Evolutionary conservation across 2,329 filamentous ascomycete species (phyloP), one percentile per base, ranked within the genome.

Genomic region (Akanthomyces dipterigenus): DNA sequence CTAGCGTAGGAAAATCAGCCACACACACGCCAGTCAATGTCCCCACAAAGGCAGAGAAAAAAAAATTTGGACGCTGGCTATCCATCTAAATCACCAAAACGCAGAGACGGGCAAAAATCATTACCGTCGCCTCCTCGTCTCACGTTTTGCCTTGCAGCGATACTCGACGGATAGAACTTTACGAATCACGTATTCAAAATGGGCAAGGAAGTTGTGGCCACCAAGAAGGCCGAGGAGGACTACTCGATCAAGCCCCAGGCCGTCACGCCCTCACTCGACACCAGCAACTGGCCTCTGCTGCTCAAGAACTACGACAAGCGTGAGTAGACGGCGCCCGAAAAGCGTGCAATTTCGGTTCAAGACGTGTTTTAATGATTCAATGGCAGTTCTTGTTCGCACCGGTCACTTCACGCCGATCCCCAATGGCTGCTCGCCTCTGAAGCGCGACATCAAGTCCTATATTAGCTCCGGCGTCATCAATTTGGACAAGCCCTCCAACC

Each of bases 391-490:
- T 69, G 89, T 97, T 70, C 89, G 93, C 73, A 97, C 93, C 67
- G 91, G 91, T 65, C 93, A 99, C 78, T 99, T 96, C 79, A 98
- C 93, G 38, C 95, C 95, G 61, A 98, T 98, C 70, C 91, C 93
- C 68, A 88, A 90, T 75, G 95, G 95, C 72, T 96, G 90, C 80
- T 87, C 90, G 65, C 95, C 95, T 61, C 81, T 96, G 73, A 93
- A 91, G 78, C 90, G 95, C 76, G 93, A 98, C 76, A 84, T 99
- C 73, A 97, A 97, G 83, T 92, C 90, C 66, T 99, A 98, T 80
- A 88, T 99, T 75, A 93, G 90, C 76, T 96, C 91, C 66, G 95
- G 95, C 79, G 93, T 99, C 63, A 98, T 99, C 79, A 99, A 99
- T 81, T 88, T 97, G 69, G 76, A 78, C 67, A 78, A 78, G 82